phyloP scores from a whole-genome alignment of 2,329 filamentous ascomycete species.

The Westerdykella ornata region DNA sequence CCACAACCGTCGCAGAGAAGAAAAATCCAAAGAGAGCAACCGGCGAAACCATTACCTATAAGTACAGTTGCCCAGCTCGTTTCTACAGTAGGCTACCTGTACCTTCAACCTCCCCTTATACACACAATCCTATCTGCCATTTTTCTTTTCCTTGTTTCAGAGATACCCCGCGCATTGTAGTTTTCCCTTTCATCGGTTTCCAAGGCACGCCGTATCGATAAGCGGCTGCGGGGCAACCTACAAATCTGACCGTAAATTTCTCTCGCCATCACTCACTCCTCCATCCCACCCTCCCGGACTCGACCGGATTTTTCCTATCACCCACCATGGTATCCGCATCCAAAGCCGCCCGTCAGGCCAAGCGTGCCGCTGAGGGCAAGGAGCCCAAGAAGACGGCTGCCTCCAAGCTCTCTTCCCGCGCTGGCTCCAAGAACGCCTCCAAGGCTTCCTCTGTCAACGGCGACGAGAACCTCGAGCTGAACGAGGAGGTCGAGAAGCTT shows the following conservation, averaged over 20 bases:
- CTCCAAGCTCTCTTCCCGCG: constrained; percentile 64
- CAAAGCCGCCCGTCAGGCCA: constrained; percentile 61
- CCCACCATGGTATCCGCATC: constrained; percentile 59
- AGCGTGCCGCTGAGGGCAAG: constrained; percentile 60
- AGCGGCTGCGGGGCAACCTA: neutral
- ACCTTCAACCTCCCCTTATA: neutral
- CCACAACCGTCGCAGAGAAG: no score
- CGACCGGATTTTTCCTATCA: constrained; percentile 5
- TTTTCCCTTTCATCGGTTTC: neutral
- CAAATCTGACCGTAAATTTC: constrained; percentile 18
- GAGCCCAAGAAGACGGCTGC: constrained; percentile 70
- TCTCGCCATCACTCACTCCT: constrained; percentile 11
- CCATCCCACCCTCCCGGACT: constrained; percentile 14
- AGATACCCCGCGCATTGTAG: neutral
- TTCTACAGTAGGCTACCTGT: no score
- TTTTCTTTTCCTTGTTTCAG: neutral
- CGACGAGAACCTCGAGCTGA: constrained; percentile 59
- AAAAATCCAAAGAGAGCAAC: no score
- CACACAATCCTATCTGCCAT: neutral
- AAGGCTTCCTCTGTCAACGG: constrained; percentile 62
- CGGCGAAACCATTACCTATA: no score
- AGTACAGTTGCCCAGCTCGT: no score
- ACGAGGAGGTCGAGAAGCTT: constrained; percentile 78
- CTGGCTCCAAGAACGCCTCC: constrained; percentile 55
- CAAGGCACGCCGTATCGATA: neutral